These are phyloP conservation scores for Aspergillus kassunensis DNA, from an alignment of 495 filamentous ascomycete genomes.

Conservation along the genomic window DNA sequence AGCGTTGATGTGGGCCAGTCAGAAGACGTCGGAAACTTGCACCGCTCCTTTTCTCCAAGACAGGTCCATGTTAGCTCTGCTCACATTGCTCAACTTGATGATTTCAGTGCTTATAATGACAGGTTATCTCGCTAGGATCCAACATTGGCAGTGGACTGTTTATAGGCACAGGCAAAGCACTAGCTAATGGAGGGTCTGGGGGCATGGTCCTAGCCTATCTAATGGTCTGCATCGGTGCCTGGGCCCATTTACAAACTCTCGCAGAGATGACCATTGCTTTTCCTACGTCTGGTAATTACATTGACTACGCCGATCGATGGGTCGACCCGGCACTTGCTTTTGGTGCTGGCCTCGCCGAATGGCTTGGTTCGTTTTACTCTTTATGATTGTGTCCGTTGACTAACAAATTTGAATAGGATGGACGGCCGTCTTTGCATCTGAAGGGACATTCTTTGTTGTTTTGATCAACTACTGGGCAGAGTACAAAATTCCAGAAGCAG, in stretches of 20 bases:
- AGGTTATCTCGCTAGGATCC: slow-evolving; percentile 29
- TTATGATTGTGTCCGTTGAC: too few species aligned
- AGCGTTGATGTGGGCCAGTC: slow-evolving; percentile 2
- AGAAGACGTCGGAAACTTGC: not conserved
- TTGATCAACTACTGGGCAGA: slow-evolving; percentile 29
- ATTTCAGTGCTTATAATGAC: not conserved
- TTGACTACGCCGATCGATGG: slow-evolving; percentile 31
- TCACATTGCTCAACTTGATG: not conserved
- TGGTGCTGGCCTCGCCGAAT: slow-evolving; percentile 27
- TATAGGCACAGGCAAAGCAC: slow-evolving; percentile 25
- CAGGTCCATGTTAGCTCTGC: slow-evolving; percentile 5
- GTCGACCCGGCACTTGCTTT: slow-evolving; percentile 32
- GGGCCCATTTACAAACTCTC: slow-evolving; percentile 26
- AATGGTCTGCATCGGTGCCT: slow-evolving; percentile 26
- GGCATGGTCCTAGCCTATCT: slow-evolving; percentile 25
- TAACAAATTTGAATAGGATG: too few species aligned
- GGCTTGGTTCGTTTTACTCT: slow-evolving; percentile 23
- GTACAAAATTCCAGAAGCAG: slow-evolving; percentile 18
- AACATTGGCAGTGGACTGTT: slow-evolving; percentile 30
- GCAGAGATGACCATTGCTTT: slow-evolving; percentile 32
- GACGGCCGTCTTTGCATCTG: slow-evolving; percentile 27
- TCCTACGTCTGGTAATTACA: slow-evolving; percentile 29
- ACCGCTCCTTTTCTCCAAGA: slow-evolving; percentile 7
- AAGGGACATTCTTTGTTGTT: slow-evolving; percentile 25
- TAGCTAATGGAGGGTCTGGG: slow-evolving; percentile 23